These are phyloP conservation scores for Fimicolochytrium jonesii DNA, from an alignment of 192 early-diverging fungal species.

Conservation along the genomic window DNA sequence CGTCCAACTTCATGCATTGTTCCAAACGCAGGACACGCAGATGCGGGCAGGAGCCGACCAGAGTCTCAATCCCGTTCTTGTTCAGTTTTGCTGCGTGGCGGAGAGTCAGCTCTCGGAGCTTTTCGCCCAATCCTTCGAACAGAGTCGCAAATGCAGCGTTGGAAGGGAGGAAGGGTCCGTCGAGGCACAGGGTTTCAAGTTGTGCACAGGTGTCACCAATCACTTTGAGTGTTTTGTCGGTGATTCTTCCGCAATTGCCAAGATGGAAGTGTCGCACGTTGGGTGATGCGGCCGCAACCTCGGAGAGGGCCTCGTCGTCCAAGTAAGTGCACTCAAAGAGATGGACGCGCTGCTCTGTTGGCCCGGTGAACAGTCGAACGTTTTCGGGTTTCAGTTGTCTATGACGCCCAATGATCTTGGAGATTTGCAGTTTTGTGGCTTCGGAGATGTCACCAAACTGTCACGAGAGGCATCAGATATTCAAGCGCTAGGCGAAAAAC, in stretches of 20 bases:
- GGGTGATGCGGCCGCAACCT: conserved; percentile 63
- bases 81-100: conserved; percentile 38
- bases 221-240: conserved; percentile 32
- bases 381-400: conserved; percentile 62
- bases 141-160: conserved; percentile 55
- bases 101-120: conserved; percentile 41
- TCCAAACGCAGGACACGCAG: conserved; percentile 50
- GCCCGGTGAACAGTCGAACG: conserved; percentile 66
- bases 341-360: conserved; percentile 47
- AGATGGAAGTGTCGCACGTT: conserved; percentile 58
- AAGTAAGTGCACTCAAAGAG: conserved; percentile 81
- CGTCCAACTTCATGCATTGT: conserved; percentile 54
- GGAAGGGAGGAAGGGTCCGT: conserved; percentile 68
- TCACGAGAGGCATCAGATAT: background rate
- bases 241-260: conserved; percentile 70
- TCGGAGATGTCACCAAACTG: conserved; percentile 75
- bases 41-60: conserved; percentile 23
- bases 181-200: conserved; percentile 55
- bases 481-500: background rate
- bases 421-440: conserved; percentile 64
- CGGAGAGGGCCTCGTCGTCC: conserved; percentile 42
- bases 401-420: conserved; percentile 73
- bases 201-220: conserved; percentile 34
- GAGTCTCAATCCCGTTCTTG: background rate
- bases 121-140: conserved; percentile 48